These are phyloP conservation scores for Aspergillus candidus DNA, from an alignment of 2,329 filamentous ascomycete genomes.

Conservation along the genomic window DNA sequence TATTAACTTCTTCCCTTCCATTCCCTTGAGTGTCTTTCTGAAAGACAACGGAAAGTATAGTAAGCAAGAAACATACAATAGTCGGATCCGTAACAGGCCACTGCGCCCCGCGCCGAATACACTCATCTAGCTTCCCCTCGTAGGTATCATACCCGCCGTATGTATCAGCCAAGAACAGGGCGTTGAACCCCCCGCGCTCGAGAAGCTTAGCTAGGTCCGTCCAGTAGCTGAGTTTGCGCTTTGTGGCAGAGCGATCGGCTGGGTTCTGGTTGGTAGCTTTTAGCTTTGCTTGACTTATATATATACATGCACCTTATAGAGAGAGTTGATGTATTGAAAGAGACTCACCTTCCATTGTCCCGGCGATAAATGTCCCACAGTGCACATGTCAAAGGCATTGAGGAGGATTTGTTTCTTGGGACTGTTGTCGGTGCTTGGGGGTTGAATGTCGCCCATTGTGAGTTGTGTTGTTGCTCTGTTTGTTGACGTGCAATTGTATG, in stretches of 20 bases:
- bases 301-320: too few species aligned
- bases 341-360: conserved; percentile 59
- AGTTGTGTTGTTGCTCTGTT: background rate
- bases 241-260: conserved; percentile 54
- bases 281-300: too few species aligned
- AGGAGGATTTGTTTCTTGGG: conserved; percentile 52
- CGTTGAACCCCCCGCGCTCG: conserved; percentile 58
- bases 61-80: conserved; percentile 43
- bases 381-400: conserved; percentile 63
- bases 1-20: too few species aligned
- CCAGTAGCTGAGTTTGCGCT: conserved; percentile 58
- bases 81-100: conserved; percentile 61
- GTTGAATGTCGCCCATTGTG: conserved; percentile 17
- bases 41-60: background rate
- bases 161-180: conserved; percentile 60
- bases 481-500: too few species aligned
- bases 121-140: conserved; percentile 53
- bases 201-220: conserved; percentile 57
- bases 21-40: too few species aligned
- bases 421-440: background rate
- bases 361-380: conserved; percentile 57
- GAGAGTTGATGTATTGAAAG: too few species aligned
- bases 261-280: conserved; percentile 45
- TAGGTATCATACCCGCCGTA: conserved; percentile 61
- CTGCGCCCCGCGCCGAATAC: conserved; percentile 56